A percentile compares a stretch with the other conserved stretches of the same genome.
Conservation (phyloP, 2,329 filamentous ascomycete species). For the Amauroascus verrucosus region DNA sequence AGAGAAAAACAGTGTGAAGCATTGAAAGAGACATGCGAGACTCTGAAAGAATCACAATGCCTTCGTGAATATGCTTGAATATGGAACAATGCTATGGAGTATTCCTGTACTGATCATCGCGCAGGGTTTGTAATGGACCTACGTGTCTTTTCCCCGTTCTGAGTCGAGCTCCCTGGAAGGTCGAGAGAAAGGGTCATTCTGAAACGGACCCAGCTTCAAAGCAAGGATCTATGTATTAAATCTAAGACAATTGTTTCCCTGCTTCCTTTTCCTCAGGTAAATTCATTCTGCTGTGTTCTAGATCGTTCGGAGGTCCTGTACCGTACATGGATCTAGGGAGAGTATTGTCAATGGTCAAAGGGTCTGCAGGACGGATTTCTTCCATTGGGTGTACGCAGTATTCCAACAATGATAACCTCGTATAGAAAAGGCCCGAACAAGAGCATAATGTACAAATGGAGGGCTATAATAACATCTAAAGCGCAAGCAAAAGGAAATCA, state of each 20-base stretch:
- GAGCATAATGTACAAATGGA: not conserved
- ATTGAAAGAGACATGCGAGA: not conserved
- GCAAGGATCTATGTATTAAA: not conserved
- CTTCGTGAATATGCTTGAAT: not conserved
- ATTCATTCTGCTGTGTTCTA: not conserved
- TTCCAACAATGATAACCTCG: not conserved
- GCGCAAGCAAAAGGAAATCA: not conserved
- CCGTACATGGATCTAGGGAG: not conserved
- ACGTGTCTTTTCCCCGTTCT: not conserved
- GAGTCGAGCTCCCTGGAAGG: too few species aligned
- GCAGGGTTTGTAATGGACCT: not conserved
- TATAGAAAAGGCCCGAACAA: not conserved
- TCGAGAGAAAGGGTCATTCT: not conserved
- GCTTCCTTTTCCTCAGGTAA: not conserved
- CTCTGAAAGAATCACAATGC: not conserved
- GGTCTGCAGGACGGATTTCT: not conserved
- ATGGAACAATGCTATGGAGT: not conserved
- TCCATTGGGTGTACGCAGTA: not conserved
- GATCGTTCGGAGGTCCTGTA: not conserved
- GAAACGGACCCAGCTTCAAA: not conserved
- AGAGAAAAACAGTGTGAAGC: not conserved
- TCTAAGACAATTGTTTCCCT: constrained; percentile 2
- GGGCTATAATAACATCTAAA: not conserved
- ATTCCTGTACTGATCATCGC: not conserved
- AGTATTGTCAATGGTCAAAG: not conserved